Evolutionary conservation across 139 green algal species (phyloP), one percentile per base, ranked within the genome.

Genomic region (Spirogloea muscicola): DNA sequence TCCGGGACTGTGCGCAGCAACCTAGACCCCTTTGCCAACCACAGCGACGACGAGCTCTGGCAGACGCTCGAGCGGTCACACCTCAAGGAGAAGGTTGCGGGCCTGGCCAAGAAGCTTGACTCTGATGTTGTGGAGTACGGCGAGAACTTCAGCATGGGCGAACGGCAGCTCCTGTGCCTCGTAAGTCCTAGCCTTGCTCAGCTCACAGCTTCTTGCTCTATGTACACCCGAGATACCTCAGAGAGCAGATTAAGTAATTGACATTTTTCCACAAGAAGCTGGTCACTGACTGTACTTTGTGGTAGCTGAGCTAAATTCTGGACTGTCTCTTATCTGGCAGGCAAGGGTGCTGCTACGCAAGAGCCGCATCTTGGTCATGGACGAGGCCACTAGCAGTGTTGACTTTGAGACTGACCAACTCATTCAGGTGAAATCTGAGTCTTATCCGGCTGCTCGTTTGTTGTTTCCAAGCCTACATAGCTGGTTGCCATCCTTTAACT

Each of bases 151-250:
- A 87, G 68, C 1, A 71, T 89, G 37, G 93, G 93, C 0, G 91
- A 98, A 86, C 88, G 91, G 61, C 93, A 98, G 84, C 89, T 98
- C 60, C 78, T 97, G 40, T 91, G 88, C 60, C 85, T 98, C 72
- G 91, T 91, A 6, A 83, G 93, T 33, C 3, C 83, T 91, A 21
- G 89, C 90, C 0, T 83, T 96, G 74, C 85, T 96, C 40, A 82
- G 82, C 41, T 82, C 84, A 3, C 78, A 84, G 59, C 82, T 73
- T 6, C 33, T 46, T 52, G 43, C 43, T 16, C 10, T 16, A 52
- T 52, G 13, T 16, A 52, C 43, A 52, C 43, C 10, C 10, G 16
- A 16, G 16, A 16, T 10, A 51, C 16, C 16, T 10, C 43, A 25
- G 43, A 10, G 16, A 16, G 16, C 10, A 51, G 16, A 16, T 10